Conservation (phyloP, 257 asterid species). For the Hygrophila difformis region DNA sequence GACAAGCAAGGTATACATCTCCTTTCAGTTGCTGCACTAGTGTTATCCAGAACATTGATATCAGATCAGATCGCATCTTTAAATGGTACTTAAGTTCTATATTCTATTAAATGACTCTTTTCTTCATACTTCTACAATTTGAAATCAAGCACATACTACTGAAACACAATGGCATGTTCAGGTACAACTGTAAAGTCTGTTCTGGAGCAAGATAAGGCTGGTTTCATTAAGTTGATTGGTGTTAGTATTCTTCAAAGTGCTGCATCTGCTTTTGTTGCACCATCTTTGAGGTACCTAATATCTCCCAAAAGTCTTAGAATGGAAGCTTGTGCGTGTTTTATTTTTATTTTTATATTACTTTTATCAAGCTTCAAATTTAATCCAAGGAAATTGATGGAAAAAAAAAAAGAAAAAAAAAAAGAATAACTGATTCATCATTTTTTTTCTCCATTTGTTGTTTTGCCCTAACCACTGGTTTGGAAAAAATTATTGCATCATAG, state of each 20-base stretch:
- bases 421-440: too few species aligned
- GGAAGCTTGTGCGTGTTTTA: constrained; percentile 1
- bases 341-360: background rate
- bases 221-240: constrained; percentile 79
- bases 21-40: constrained; percentile 87
- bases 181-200: constrained; percentile 96
- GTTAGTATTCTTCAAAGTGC: constrained; percentile 97
- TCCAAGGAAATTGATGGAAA: too few species aligned
- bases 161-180: constrained; percentile 25
- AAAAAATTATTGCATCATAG: background rate
- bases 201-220: constrained; percentile 88
- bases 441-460: constrained; percentile 5
- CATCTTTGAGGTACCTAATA: constrained; percentile 72
- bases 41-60: constrained; percentile 88
- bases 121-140: constrained; percentile 12
- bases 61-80: constrained; percentile 97
- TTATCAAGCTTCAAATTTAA: too few species aligned
- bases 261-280: constrained; percentile 95
- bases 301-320: constrained; percentile 10
- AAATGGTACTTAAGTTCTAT: constrained; percentile 46
- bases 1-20: constrained; percentile 98
- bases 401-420: too few species aligned
- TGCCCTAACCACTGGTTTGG: constrained; percentile 3
- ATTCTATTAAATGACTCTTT: constrained; percentile 1
- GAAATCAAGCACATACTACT: constrained; percentile 10